Percentiles rank a stretch among this genome's conserved stretches.
These are phyloP conservation scores for Aureobasidium pullulans DNA, from an alignment of 2,329 filamentous ascomycete species.

Conservation along the genomic window DNA sequence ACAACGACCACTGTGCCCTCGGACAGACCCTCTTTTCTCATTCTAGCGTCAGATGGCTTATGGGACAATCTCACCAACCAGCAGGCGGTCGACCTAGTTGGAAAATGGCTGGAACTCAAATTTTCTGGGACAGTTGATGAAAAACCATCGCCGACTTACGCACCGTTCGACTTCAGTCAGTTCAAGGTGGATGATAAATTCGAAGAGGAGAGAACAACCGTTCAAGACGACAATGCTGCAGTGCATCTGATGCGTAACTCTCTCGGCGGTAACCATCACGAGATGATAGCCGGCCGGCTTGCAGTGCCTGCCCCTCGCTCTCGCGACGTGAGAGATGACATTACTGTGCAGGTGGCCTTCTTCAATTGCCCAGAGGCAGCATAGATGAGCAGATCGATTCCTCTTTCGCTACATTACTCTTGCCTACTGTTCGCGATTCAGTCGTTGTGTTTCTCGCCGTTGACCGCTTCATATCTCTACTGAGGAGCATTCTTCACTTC, in stretches of 20 bases:
- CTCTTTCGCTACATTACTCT: too few relatives aligned
- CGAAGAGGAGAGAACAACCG: slow-evolving; percentile 31
- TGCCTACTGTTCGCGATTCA: too few relatives aligned
- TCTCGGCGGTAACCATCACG: slow-evolving; percentile 40
- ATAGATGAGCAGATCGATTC: too few relatives aligned
- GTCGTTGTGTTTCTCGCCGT: too few relatives aligned
- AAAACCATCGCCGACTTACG: slow-evolving; percentile 10
- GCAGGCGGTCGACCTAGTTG: slow-evolving; percentile 31
- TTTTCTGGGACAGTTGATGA: slow-evolving; percentile 18
- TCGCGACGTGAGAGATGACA: slow-evolving; percentile 42
- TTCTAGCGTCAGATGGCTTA: slow-evolving; percentile 60
- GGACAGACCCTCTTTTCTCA: slow-evolving; percentile 47
- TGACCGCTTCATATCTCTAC: too few relatives aligned
- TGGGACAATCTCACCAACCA: slow-evolving; percentile 37
- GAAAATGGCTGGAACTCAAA: slow-evolving; percentile 47
- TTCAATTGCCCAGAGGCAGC: slow-evolving; percentile 28
- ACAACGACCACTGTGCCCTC: slow-evolving; percentile 45
- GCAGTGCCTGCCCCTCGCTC: slow-evolving; percentile 27
- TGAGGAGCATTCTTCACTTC: too few relatives aligned
- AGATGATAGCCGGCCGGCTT: slow-evolving; percentile 34
- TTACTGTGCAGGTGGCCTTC: slow-evolving; percentile 47
- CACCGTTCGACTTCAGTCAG: slow-evolving; percentile 27
- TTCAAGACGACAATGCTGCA: slow-evolving; percentile 42
- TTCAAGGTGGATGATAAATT: slow-evolving; percentile 40
- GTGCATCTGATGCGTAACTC: slow-evolving; percentile 47